A percentile compares a stretch with the other conserved stretches of the same genome.
Conservation (phyloP, 768 basidiomycete species). For the Clavulina sp. region DNA sequence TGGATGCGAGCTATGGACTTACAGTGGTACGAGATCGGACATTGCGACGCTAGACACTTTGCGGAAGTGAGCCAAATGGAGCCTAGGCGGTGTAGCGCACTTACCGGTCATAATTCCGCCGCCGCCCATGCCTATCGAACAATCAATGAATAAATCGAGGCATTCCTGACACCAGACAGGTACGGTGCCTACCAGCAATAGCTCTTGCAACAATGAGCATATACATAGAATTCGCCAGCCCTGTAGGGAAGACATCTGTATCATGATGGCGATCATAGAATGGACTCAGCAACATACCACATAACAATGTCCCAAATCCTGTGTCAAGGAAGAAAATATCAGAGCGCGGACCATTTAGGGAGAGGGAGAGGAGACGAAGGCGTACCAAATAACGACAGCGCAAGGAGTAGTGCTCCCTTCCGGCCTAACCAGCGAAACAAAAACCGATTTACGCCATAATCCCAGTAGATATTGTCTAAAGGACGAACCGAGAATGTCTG, state of each 20-base stretch:
- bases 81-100: slow-evolving; percentile 19
- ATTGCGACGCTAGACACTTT: slow-evolving; percentile 69
- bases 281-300: too few species aligned
- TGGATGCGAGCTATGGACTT: too few species aligned
- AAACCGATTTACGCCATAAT: slow-evolving; percentile 15
- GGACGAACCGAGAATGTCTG: slow-evolving; percentile 74
- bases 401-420: slow-evolving; percentile 77
- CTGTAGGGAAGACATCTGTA: too few species aligned
- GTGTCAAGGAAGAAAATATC: too few species aligned
- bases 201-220: slow-evolving; percentile 63
- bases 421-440: slow-evolving; percentile 28
- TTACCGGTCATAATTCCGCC: slow-evolving; percentile 75
- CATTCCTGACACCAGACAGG: too few species aligned
- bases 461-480: slow-evolving; percentile 9
- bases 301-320: slow-evolving; percentile 57
- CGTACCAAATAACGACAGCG: slow-evolving; percentile 65
- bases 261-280: too few species aligned
- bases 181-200: slow-evolving; percentile 84
- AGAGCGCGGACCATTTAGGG: too few species aligned
- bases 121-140: background rate
- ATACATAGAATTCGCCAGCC: slow-evolving; percentile 73
- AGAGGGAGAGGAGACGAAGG: slow-evolving; percentile 13
- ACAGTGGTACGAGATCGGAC: slow-evolving; percentile 81
- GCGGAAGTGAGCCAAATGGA: background rate
- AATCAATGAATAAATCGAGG: too few species aligned